phyloP scores from a whole-genome alignment of 768 basidiomycete species.

The Rhodosporidiobolus odoratus region DNA sequence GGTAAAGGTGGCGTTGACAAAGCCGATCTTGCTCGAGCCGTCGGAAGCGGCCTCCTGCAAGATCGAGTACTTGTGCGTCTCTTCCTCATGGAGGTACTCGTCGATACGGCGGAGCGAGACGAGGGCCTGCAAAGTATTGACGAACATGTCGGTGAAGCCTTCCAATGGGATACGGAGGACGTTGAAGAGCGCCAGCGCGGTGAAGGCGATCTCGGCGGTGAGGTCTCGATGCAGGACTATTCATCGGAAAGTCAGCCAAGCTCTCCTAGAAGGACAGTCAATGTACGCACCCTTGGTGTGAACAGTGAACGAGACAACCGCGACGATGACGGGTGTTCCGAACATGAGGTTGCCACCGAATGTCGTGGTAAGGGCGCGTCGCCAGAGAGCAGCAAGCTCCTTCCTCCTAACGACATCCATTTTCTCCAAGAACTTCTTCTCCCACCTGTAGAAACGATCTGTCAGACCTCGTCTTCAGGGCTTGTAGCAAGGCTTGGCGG shows the following conservation, averaged over 20 bases:
- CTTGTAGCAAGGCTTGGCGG: too few species aligned
- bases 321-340: slow-evolving; percentile 47
- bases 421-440: slow-evolving; percentile 46
- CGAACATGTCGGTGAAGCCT: slow-evolving; percentile 41
- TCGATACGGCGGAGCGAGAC: slow-evolving; percentile 47
- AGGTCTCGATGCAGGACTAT: slow-evolving; percentile 45
- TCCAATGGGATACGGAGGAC: slow-evolving; percentile 49
- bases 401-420: slow-evolving; percentile 45
- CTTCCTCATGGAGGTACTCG: slow-evolving; percentile 47
- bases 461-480: too few species aligned
- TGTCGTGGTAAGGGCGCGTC: slow-evolving; percentile 26
- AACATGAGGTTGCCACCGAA: slow-evolving; percentile 43
- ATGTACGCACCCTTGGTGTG: slow-evolving; percentile 31
- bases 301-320: slow-evolving; percentile 45
- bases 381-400: slow-evolving; percentile 45
- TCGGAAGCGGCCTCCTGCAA: neutral
- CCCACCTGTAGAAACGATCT: slow-evolving; percentile 49
- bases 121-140: slow-evolving; percentile 44
- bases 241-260: neutral
- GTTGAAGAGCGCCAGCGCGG: slow-evolving; percentile 50
- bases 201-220: slow-evolving; percentile 49
- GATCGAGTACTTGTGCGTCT: slow-evolving; percentile 48
- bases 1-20: slow-evolving; percentile 45
- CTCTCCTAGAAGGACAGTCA: neutral
- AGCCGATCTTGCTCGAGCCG: slow-evolving; percentile 45